Evolutionary conservation across 352 stramenopile species (phyloP).

Genomic region (Phytophthora boehmeriae): DNA sequence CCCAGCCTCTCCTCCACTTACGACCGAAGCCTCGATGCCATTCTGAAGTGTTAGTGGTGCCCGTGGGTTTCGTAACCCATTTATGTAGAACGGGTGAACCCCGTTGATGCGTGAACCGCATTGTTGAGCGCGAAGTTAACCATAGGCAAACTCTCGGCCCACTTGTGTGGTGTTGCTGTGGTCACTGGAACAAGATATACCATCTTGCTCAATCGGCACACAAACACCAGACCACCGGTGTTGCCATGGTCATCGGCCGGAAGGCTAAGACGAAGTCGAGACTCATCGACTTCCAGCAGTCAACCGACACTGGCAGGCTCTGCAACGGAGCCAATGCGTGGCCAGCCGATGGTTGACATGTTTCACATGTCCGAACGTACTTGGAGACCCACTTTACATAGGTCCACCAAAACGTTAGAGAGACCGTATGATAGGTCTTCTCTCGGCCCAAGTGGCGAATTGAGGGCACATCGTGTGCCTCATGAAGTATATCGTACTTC

Average conservation of each 20-base stretch:
- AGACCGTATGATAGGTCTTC: constrained; percentile 20
- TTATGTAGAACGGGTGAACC: constrained; percentile 15
- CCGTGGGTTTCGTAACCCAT: constrained; percentile 10
- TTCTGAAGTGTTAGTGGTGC: constrained; percentile 6
- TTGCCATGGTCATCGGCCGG: constrained; percentile 9
- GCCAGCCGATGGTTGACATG: constrained; percentile 16
- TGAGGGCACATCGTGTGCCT: constrained; percentile 7
- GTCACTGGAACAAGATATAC: constrained; percentile 20
- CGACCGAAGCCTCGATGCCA: neutral
- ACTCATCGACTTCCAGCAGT: constrained; percentile 34
- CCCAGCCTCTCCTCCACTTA: constrained; percentile 3
- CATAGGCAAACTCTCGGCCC: constrained; percentile 16
- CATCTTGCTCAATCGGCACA: constrained; percentile 42
- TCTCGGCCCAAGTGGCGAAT: constrained; percentile 22
- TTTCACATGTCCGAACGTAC: constrained; percentile 21
- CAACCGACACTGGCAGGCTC: constrained; percentile 17
- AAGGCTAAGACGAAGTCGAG: constrained; percentile 31
- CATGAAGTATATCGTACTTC: constrained; percentile 24
- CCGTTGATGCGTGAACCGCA: constrained; percentile 21
- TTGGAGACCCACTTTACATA: constrained; percentile 26
- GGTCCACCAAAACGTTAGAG: constrained; percentile 14
- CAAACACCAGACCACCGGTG: constrained; percentile 31
- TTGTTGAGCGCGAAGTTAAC: constrained; percentile 33
- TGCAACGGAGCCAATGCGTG: neutral
- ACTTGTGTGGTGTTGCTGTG: constrained; percentile 14